Base-by-base conservation (phyloP, 2,329 filamentous ascomycete genomes). In the Lojkania enalia region DNA sequence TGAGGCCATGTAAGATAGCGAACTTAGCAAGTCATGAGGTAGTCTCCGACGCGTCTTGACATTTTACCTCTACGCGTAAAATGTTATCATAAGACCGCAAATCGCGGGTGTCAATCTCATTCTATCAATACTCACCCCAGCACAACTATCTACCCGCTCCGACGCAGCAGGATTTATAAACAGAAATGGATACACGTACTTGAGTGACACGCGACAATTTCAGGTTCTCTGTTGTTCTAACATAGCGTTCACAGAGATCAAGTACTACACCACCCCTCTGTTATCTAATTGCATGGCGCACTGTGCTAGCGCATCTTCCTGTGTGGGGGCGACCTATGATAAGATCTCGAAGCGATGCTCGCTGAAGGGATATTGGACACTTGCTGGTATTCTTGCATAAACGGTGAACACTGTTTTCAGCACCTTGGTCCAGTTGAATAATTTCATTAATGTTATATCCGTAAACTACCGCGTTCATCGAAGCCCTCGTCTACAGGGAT, bases 181-280 rank as follows among this genome's bases (percentile, higher is more conserved):
- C 35, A 43, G 27, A 2, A 51, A 51, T 23, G 51, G 48, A 15
- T 30, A 41, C 15, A 42, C 30, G 5, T 27, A 45, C 16, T 25
- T 13, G 3, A 31, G 31, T 20, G 41, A 42, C 5, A 35, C 25
- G 20, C 44, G 42, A n/a, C 18, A 39, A 20, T 51, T 39, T 32
- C 48, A 54, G 20, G 48, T 51, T 23, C 9, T 51, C 13, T 54
- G 51, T 35, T 31, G 36, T 18, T 44, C 21, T 9, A 44, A 51
- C 38, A 20, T 54, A 9, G 12, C 41, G 5, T 31, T 42, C n/a
- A 7, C 42, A 11, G 29, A 45, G 20, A 30, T 51, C 5, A 16
- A 16, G 5, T 15, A 21, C n/a, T 29, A 19, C 5, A n/a, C 31
- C 4, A 43, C 44, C 3, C 35, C 39, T 6, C 36, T 19, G 16